Base-by-base conservation (phyloP, 176 grass and related monocot genomes). In the Lolium multiflorum region DNA sequence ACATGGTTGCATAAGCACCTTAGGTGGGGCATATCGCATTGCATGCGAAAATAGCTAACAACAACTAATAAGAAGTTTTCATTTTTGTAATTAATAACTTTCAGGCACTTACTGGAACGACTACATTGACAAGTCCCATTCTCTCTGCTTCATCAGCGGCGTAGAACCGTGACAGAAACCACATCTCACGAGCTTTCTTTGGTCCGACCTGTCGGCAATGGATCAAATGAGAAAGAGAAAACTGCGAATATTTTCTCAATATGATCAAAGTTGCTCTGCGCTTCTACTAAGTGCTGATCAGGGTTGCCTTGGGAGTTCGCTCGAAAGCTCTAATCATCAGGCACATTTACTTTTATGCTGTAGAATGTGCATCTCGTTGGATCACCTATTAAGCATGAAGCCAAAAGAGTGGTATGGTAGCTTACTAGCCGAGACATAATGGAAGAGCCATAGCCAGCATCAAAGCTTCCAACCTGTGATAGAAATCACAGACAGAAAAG, bases 371-470 rank as follows among this genome's bases (percentile, higher is more conserved):
- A 20, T 8, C 13, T 25, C 41, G 41, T 2, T 78, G 9, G 24
- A 78, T 60, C 8, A 47, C 17, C 0, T 21, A 17, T 0, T 35
- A 62, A 60, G 41, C 13, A 71, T 39, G 13, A 77, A 84, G 17
- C 28, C 15, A 63, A 63, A 1, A 73, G 7, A 64, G 64, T 26
- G 7, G 18, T 70, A 79, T 49, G 7, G 52, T 52, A 89, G 52
- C 88, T 92, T 89, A 98, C 92, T 90, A 98, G 88, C 46, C 92
- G 92, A 47, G 93, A 94, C 97, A 94, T 98, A 81, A 98, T 96
- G 11, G 94, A 94, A 82, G 92, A 96, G 60, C 97, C 97, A 87
- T 98, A 96, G 54, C 96, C 93, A 82, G 92, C 92, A 96, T 98
- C 96, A 84, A 98, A 98, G 77, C 96, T 98, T 79, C 96, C 96